phyloP scores from a whole-genome alignment of 306 rosid genomes.

The Ziziphus jujuba region DNA sequence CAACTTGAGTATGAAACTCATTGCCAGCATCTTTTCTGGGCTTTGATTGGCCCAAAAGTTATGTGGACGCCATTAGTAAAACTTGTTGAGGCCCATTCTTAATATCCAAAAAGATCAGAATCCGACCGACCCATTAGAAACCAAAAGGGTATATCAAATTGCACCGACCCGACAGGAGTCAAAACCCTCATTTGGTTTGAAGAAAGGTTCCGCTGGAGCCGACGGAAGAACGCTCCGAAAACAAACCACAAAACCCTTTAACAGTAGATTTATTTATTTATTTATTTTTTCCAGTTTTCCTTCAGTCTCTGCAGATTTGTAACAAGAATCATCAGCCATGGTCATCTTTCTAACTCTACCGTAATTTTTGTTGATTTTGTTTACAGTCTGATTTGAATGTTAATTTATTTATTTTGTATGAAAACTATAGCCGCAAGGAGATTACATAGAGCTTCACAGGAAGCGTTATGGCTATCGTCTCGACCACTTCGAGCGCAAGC shows the following conservation, averaged over 20 bases:
- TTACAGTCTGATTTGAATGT: not conserved
- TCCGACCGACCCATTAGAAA: too few species aligned
- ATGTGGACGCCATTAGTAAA: too few species aligned
- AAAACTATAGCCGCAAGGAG: conserved; percentile 84
- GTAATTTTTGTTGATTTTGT: not conserved
- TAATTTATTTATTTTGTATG: conserved; percentile 6
- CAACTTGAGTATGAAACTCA: too few species aligned
- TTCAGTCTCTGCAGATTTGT: not conserved
- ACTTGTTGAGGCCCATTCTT: too few species aligned
- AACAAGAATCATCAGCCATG: conserved; percentile 20
- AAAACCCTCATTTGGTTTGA: too few species aligned
- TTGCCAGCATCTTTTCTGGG: too few species aligned
- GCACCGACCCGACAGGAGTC: too few species aligned
- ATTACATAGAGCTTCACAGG: conserved; percentile 87
- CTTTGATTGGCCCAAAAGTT: too few species aligned
- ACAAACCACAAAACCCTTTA: not conserved
- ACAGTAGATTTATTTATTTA: not conserved
- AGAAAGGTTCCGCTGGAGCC: too few species aligned
- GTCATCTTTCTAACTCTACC: not conserved
- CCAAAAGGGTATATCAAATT: too few species aligned
- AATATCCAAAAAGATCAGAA: too few species aligned
- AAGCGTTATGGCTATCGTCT: conserved; percentile 82
- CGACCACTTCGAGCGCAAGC: conserved; percentile 87
- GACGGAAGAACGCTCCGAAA: not conserved
- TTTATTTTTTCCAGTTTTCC: not conserved